A percentile compares a stretch with the other conserved stretches of the same genome.
Conservation (phyloP, 78 protist species). For the Thecamonas trahens region DNA sequence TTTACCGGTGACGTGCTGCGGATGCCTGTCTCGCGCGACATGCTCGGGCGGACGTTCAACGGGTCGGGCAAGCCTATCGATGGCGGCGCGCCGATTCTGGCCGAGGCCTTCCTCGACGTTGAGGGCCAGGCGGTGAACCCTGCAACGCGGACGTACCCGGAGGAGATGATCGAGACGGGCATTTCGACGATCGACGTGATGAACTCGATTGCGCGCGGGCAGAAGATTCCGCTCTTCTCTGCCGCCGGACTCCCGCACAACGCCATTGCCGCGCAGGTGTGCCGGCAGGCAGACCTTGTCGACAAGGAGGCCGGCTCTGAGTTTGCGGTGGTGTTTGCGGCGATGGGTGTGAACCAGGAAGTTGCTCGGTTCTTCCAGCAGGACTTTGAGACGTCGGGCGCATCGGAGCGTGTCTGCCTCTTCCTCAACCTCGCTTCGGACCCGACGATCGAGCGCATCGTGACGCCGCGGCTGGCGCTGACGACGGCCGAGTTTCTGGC, state of each 20-base stretch:
- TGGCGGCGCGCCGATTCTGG: slow-evolving; percentile 88
- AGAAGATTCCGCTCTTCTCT: slow-evolving; percentile 99
- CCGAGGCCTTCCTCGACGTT: slow-evolving; percentile 97
- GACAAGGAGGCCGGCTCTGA: slow-evolving; percentile 66
- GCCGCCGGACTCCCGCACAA: slow-evolving; percentile 99
- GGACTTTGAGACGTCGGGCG: slow-evolving; percentile 97
- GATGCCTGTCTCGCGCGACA: slow-evolving; percentile 94
- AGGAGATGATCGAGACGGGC: slow-evolving; percentile 99
- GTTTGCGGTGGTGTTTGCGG: slow-evolving; percentile 99
- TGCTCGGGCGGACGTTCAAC: slow-evolving; percentile 98
- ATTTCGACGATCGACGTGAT: slow-evolving; percentile 97
- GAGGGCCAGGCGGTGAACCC: slow-evolving; percentile 98
- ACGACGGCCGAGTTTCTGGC: slow-evolving; percentile 98
- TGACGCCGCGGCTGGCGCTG: slow-evolving; percentile 98
- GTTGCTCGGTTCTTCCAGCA: slow-evolving; percentile 98
- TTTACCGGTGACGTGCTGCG: slow-evolving; percentile 91
- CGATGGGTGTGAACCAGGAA: slow-evolving; percentile 99
- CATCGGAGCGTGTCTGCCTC: slow-evolving; percentile 90
- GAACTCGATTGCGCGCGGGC: slow-evolving; percentile 99
- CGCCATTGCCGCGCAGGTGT: slow-evolving; percentile 97
- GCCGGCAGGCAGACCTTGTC: slow-evolving; percentile 98
- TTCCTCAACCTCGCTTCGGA: slow-evolving; percentile 99
- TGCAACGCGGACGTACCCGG: slow-evolving; percentile 90
- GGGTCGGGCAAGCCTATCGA: slow-evolving; percentile 99
- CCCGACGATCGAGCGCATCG: slow-evolving; percentile 99